Percentiles rank a stretch among this genome's conserved stretches.
Evolutionary conservation across 768 basidiomycete genomes (phyloP).

Genomic region (Tulasnella sp.): DNA sequence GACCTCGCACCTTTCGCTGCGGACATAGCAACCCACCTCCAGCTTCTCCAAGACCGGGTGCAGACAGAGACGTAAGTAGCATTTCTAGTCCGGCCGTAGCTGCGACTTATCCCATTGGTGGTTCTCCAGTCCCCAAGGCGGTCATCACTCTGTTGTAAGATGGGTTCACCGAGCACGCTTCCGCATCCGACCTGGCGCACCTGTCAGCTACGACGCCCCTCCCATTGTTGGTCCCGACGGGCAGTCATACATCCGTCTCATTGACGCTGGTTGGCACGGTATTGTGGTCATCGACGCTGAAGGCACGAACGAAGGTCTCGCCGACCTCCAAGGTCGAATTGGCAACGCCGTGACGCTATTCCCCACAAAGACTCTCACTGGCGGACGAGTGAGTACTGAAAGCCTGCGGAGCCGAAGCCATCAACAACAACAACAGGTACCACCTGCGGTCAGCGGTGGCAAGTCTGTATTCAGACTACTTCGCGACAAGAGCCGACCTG

Average conservation of each 20-base stretch:
- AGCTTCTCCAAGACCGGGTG: conserved; percentile 71
- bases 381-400: conserved; percentile 8
- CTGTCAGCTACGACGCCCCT: conserved; percentile 40
- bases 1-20: conserved; percentile 76
- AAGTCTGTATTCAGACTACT: conserved; percentile 62
- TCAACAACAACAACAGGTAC: conserved; percentile 41
- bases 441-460: conserved; percentile 44
- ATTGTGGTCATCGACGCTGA: conserved; percentile 80
- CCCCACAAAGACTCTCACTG: conserved; percentile 43
- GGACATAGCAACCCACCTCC: conserved; percentile 68
- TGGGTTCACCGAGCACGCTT: conserved; percentile 84
- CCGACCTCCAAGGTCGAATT: conserved; percentile 72
- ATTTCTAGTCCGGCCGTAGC: conserved; percentile 29
- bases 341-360: conserved; percentile 64
- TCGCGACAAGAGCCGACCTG: conserved; percentile 69
- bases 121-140: conserved; percentile 64
- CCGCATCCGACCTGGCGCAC: conserved; percentile 48
- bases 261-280: conserved; percentile 81
- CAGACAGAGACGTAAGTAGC: conserved; percentile 72
- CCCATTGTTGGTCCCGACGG: conserved; percentile 51
- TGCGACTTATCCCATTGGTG: neutral
- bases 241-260: conserved; percentile 45
- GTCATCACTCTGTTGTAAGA: conserved; percentile 73
- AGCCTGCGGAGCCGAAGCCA: conserved; percentile 29
- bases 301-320: conserved; percentile 79